phyloP scores from a whole-genome alignment of 163 green algal species.

The Scenedesmus sp. region DNA sequence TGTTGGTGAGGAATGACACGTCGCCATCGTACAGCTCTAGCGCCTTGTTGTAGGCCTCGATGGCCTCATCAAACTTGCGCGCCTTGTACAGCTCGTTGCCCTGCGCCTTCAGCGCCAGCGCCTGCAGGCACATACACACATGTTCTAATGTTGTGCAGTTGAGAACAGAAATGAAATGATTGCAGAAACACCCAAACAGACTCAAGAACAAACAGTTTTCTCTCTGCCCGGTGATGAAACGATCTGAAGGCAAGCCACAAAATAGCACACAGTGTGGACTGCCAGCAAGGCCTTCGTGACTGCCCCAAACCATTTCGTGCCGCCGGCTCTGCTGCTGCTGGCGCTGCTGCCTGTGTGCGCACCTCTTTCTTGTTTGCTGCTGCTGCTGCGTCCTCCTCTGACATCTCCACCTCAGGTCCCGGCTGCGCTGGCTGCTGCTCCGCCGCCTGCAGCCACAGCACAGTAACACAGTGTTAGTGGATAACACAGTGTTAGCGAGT shows the following conservation, averaged over 20 bases:
- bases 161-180: too few species aligned
- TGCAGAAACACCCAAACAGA: too few species aligned
- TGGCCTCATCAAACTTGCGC: constrained; percentile 91
- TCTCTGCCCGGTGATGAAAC: too few species aligned
- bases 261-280: too few species aligned
- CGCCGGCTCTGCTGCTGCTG: background rate
- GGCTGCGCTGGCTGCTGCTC: background rate
- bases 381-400: constrained; percentile 33
- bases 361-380: constrained; percentile 33
- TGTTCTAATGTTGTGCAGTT: too few species aligned
- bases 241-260: too few species aligned
- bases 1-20: constrained; percentile 97
- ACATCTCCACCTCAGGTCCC: constrained; percentile 28
- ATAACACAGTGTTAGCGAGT: too few species aligned
- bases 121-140: constrained; percentile 58
- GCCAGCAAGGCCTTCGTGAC: too few species aligned
- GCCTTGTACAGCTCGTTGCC: constrained; percentile 98
- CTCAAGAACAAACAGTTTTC: too few species aligned
- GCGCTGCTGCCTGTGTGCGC: background rate
- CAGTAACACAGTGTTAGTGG: background rate
- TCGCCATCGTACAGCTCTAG: constrained; percentile 90
- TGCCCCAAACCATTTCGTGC: too few species aligned
- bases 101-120: constrained; percentile 66
- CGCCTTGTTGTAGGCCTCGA: constrained; percentile 91
- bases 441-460: background rate